phyloP scores from a whole-genome alignment of 1,284 basidiomycete species.

The Heterobasidion occidentale region DNA sequence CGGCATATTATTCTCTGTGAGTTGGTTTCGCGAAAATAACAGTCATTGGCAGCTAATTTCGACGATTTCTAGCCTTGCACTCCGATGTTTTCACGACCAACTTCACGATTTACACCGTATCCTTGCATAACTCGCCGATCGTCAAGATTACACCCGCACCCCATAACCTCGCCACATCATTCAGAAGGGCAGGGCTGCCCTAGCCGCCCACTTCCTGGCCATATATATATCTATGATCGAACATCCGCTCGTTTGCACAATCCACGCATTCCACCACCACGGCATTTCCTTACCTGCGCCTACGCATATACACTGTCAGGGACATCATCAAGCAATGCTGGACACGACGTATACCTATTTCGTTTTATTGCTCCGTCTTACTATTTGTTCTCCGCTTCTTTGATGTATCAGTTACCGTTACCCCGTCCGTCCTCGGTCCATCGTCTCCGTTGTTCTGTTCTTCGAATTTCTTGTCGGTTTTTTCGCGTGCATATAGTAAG shows the following conservation, averaged over 20 bases:
- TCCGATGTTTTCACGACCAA: not conserved
- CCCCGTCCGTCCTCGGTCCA: not conserved
- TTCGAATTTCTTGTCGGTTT: not conserved
- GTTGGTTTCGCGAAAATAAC: not conserved
- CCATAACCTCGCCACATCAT: not conserved
- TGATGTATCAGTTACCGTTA: not conserved
- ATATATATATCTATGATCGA: not conserved
- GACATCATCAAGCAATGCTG: not conserved
- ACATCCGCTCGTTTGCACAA: not conserved
- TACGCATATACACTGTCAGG: not conserved
- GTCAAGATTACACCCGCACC: not conserved
- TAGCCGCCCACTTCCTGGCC: too few species aligned
- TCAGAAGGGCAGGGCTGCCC: too few species aligned
- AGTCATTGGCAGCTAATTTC: not conserved
- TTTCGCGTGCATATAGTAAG: not conserved
- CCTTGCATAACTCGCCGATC: not conserved
- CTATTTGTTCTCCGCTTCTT: not conserved
- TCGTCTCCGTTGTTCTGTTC: not conserved
- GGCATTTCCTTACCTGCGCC: not conserved
- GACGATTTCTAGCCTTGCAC: not conserved
- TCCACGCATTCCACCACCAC: not conserved
- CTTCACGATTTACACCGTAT: not conserved
- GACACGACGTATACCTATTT: constrained; percentile 2
- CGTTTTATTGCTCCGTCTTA: not conserved
- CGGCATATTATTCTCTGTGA: not conserved